These are phyloP conservation scores for Populus davidiana DNA, from an alignment of 345 rosid species.

Conservation along the genomic window DNA sequence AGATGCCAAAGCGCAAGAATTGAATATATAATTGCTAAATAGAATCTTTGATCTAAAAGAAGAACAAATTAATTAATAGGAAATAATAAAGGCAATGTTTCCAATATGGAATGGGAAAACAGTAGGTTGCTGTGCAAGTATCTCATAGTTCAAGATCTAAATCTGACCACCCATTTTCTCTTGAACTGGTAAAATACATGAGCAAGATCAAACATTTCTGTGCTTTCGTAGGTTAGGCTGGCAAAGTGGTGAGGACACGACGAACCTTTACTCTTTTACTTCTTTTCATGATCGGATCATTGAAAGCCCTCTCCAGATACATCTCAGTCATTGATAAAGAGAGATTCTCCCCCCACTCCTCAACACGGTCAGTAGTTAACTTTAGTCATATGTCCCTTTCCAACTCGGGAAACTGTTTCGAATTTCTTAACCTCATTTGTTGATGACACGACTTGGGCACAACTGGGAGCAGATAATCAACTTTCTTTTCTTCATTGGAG, in stretches of 20 bases:
- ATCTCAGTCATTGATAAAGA: conserved; percentile 20
- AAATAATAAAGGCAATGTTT: no score
- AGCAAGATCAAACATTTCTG: not conserved
- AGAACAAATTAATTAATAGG: not conserved
- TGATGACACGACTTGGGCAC: no score
- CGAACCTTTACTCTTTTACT: conserved; percentile 30
- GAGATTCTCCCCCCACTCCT: conserved; percentile 19
- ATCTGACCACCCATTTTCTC: not conserved
- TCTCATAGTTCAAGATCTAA: not conserved
- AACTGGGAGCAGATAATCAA: not conserved
- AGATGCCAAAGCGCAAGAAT: not conserved
- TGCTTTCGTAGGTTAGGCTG: conserved; percentile 7
- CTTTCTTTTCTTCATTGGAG: not conserved
- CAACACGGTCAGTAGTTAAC: conserved; percentile 9
- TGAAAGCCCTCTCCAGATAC: conserved; percentile 14
- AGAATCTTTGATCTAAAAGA: not conserved
- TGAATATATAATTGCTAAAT: not conserved
- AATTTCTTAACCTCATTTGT: no score
- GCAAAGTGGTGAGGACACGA: conserved; percentile 12
- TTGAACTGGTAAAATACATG: conserved; percentile 16
- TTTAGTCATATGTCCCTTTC: conserved; percentile 22
- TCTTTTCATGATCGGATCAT: conserved; percentile 29
- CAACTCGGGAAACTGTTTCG: conserved; percentile 5
- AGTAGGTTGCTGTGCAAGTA: not conserved
- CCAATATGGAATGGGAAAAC: not conserved